Evolutionary conservation across 768 basidiomycete genomes (phyloP).

Genomic region (Symmetrospora coprosmae): DNA sequence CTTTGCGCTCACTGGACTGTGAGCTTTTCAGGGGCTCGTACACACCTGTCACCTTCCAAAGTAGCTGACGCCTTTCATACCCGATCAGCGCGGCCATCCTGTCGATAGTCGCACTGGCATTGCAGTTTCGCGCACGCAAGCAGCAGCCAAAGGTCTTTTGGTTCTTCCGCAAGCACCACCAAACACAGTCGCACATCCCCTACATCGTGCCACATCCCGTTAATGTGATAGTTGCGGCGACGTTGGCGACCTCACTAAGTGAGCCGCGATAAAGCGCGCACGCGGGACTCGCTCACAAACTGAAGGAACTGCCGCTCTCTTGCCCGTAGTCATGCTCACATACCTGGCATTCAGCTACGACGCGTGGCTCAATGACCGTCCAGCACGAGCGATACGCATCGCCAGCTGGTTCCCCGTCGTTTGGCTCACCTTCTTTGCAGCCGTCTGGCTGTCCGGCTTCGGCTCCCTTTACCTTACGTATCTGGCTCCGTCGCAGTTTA

Average conservation of each 20-base stretch:
- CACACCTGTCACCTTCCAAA: neutral
- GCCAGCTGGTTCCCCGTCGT: conserved; percentile 12
- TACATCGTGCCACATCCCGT: conserved; percentile 20
- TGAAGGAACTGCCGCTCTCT: neutral
- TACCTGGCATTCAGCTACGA: neutral
- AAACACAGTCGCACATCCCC: conserved; percentile 6
- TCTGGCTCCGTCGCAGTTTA: conserved; percentile 2
- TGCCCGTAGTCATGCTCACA: neutral
- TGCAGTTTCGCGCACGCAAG: neutral
- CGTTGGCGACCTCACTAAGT: neutral
- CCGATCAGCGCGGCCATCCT: neutral
- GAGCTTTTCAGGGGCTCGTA: neutral
- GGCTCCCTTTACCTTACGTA: conserved; percentile 11
- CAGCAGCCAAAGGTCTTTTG: neutral
- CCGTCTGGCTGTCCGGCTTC: conserved; percentile 15
- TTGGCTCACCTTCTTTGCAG: conserved; percentile 4
- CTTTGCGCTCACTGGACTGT: neutral
- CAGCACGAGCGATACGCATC: neutral
- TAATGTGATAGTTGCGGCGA: conserved; percentile 10
- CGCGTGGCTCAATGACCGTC: neutral
- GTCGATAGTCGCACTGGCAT: neutral
- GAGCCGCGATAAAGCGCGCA: no score
- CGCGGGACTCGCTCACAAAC: no score
- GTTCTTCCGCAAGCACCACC: conserved; percentile 7
- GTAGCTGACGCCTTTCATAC: neutral